Evolutionary conservation across 2,329 filamentous ascomycete genomes (phyloP), one percentile per base, ranked within the genome.

Genomic region (Ceratocystis colombiana): DNA sequence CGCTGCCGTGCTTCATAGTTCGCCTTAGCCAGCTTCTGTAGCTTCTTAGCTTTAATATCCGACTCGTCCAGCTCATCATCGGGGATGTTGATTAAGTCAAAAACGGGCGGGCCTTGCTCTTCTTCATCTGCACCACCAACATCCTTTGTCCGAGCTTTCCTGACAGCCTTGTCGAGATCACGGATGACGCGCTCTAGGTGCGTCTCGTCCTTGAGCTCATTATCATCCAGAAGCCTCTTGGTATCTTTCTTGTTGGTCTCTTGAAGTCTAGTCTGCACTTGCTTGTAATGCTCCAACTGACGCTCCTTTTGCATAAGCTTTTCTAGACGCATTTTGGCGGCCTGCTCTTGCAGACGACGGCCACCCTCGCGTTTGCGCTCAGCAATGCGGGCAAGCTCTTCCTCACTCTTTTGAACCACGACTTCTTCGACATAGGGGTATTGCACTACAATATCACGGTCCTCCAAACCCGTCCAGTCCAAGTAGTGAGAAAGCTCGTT

Each of bases 281-380:
- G 84, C 73, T 90, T 91, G 79, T 92, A 96, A 75, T 96, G 96
- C 71, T 96, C 92, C 1, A 97, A 78, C 73, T 97, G 92, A 73
- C 96, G 86, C 76, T 99, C 94, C 76, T 99, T 99, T 73, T 89
- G 89, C 74, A 97, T 90, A 61, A 99, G 80, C 72, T 96, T 96
- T 70, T 99, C 94, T 0, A 99, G 79, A 6, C 94, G 87, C 90
- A 96, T 96, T 76, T 96, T 97, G 8, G 93, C 93, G 0, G 94
- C 94, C 75, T 99, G 94, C 72, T 96, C 91, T 75, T 99, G 94
- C 30, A 99, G 74, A 59, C 95, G 82, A 69, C 94, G 82, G 0
- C 94, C 94, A 71, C 90, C 94, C 76, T 99, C 94, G 74, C 95
- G 96, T 73, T 96, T 90, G 74, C 93, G 88, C 78, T 99, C 94